Evolutionary conservation across 495 filamentous ascomycete species (phyloP).

Genomic region (Xylaria telfairii): DNA sequence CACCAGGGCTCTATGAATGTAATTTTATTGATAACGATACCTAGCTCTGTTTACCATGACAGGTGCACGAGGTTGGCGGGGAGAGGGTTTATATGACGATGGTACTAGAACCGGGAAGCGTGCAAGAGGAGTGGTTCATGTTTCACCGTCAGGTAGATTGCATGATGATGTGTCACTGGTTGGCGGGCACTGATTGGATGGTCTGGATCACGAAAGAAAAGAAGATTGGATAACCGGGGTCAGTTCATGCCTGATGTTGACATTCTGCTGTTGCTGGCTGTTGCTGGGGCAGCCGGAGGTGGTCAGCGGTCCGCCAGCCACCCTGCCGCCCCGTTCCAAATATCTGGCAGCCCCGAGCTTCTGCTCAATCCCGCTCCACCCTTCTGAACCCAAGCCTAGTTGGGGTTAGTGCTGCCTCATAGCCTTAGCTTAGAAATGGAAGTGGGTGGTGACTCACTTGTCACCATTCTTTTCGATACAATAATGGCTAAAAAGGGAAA

Average conservation of each 20-base stretch:
- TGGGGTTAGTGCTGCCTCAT: too few species aligned
- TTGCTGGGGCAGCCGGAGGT: slow-evolving; percentile 38
- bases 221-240: slow-evolving; percentile 24
- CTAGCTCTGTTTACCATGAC: slow-evolving; percentile 18
- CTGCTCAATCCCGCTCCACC: too few species aligned
- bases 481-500: neutral
- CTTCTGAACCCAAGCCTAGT: too few species aligned
- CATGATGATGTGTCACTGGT: slow-evolving; percentile 39
- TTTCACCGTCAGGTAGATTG: slow-evolving; percentile 35
- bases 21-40: slow-evolving; percentile 5
- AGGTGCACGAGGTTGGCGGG: slow-evolving; percentile 14
- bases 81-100: slow-evolving; percentile 27
- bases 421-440: too few species aligned
- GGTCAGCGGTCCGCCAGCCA: slow-evolving; percentile 2
- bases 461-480: neutral
- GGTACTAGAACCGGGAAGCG: slow-evolving; percentile 1
- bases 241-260: slow-evolving; percentile 33
- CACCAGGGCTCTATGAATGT: neutral
- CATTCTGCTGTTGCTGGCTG: slow-evolving; percentile 23
- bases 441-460: too few species aligned
- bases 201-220: slow-evolving; percentile 24
- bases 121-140: slow-evolving; percentile 8
- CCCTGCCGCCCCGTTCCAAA: slow-evolving; percentile 15
- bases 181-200: slow-evolving; percentile 33
- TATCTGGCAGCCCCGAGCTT: neutral